Evolutionary conservation across 2,329 filamentous ascomycete genomes (phyloP).

Genomic region (Cladorrhinum sp.): DNA sequence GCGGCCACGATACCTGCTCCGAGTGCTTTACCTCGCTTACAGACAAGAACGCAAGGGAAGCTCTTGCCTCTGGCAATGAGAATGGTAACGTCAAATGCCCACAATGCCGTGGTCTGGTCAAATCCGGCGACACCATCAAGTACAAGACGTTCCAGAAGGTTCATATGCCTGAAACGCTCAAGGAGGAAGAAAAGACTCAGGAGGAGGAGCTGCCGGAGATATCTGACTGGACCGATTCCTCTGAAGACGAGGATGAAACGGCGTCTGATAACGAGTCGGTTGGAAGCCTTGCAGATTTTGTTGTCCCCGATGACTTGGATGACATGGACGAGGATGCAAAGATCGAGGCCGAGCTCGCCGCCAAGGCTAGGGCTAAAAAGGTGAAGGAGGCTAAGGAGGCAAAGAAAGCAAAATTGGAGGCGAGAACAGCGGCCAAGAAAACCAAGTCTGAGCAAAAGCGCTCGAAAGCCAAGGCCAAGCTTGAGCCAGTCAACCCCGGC

Average conservation of each 20-base stretch:
- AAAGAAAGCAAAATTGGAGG: slow-evolving; percentile 16
- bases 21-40: slow-evolving; percentile 71
- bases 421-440: slow-evolving; percentile 22
- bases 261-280: slow-evolving; percentile 23
- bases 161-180: slow-evolving; percentile 56
- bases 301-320: slow-evolving; percentile 44
- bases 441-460: slow-evolving; percentile 39
- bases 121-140: slow-evolving; percentile 69
- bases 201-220: slow-evolving; percentile 34
- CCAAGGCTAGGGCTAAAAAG: slow-evolving; percentile 13
- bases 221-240: slow-evolving; percentile 19
- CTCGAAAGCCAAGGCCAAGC: slow-evolving; percentile 44
- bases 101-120: slow-evolving; percentile 66
- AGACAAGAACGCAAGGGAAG: slow-evolving; percentile 54
- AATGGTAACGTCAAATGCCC: slow-evolving; percentile 62
- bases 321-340: slow-evolving; percentile 32
- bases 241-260: slow-evolving; percentile 15
- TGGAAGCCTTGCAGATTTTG: slow-evolving; percentile 51
- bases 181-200: slow-evolving; percentile 2
- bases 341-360: slow-evolving; percentile 21
- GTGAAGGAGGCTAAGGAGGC: slow-evolving; percentile 21
- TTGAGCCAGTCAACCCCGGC: slow-evolving; percentile 37
- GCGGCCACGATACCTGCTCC: slow-evolving; percentile 75
- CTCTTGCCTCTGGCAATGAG: slow-evolving; percentile 60
- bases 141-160: slow-evolving; percentile 70